phyloP scores from a whole-genome alignment of 352 stramenopile genomes.

The Phytophthora aleatoria region DNA sequence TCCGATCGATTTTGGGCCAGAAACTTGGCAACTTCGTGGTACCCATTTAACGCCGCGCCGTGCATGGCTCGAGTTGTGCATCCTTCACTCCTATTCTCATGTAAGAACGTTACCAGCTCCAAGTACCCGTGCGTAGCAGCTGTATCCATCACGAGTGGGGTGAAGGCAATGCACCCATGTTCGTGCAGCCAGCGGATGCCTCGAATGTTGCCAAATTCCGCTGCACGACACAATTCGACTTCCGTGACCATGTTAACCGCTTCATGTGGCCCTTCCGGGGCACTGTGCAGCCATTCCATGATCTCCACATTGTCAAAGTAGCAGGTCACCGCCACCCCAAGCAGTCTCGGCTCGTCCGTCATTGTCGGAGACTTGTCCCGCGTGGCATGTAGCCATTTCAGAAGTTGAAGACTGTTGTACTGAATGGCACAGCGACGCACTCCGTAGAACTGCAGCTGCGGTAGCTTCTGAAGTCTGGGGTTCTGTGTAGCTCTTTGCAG shows the following conservation, averaged over 20 bases:
- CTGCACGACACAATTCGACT: slow-evolving; percentile 32
- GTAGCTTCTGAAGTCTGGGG: slow-evolving; percentile 7
- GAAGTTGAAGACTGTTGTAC: slow-evolving; percentile 31
- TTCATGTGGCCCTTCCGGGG: slow-evolving; percentile 19
- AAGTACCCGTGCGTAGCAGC: slow-evolving; percentile 33
- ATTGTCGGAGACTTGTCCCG: slow-evolving; percentile 24
- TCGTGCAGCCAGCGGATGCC: slow-evolving; percentile 35
- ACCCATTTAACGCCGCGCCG: slow-evolving; percentile 31
- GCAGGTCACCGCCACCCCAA: slow-evolving; percentile 26
- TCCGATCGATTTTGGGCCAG: slow-evolving; percentile 23
- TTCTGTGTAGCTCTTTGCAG: slow-evolving; percentile 14
- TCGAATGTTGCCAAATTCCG: slow-evolving; percentile 29
- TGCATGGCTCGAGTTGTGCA: slow-evolving; percentile 35
- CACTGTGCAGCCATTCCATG: slow-evolving; percentile 28
- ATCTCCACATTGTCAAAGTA: slow-evolving; percentile 40
- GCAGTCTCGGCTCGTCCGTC: slow-evolving; percentile 13
- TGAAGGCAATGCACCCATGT: slow-evolving; percentile 17
- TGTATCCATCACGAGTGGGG: slow-evolving; percentile 35
- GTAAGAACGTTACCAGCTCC: slow-evolving; percentile 28
- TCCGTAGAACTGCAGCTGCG: slow-evolving; percentile 31
- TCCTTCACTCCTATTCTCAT: slow-evolving; percentile 29
- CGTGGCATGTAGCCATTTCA: slow-evolving; percentile 36
- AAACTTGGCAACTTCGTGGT: slow-evolving; percentile 28
- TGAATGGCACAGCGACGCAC: slow-evolving; percentile 34
- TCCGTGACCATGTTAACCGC: slow-evolving; percentile 16